Conservation (phyloP, 139 green algal species). For the Tetratostichococcus sp. region DNA sequence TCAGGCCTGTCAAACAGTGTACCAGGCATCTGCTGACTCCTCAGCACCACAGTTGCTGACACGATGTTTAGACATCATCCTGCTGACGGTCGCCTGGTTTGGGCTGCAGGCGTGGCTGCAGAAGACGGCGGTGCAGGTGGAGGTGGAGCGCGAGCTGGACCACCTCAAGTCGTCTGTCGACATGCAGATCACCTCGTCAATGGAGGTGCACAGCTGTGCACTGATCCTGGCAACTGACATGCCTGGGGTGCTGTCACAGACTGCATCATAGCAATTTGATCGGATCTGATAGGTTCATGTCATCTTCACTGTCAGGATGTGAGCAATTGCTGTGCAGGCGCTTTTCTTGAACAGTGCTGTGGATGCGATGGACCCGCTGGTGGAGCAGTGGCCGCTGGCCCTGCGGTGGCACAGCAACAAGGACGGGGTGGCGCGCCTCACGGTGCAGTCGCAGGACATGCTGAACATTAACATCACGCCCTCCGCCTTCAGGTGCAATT, state of each 20-base stretch:
- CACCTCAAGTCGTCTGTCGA: constrained; percentile 6
- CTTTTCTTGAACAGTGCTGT: constrained; percentile 37
- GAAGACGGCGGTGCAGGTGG: constrained; percentile 32
- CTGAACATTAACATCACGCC: constrained; percentile 28
- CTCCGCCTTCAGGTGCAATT: constrained; percentile 25
- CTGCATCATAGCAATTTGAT: no score
- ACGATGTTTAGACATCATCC: no score
- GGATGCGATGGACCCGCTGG: constrained; percentile 27
- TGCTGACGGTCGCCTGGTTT: no score
- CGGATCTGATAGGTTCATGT: no score
- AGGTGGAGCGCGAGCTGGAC: constrained; percentile 17
- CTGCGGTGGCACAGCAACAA: constrained; percentile 2
- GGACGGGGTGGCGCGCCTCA: not conserved
- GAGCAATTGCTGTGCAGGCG: constrained; percentile 9
- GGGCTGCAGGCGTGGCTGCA: constrained; percentile 27
- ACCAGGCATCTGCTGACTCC: no score
- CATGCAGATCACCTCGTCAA: not conserved
- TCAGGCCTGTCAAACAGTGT: no score
- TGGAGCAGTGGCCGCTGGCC: constrained; percentile 27
- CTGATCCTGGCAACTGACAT: no score
- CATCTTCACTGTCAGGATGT: no score
- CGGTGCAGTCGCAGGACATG: constrained; percentile 14
- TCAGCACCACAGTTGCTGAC: no score
- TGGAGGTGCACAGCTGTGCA: not conserved
- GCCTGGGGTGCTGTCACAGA: no score